These are phyloP conservation scores for Zoysia japonica DNA, from an alignment of 176 grass and related monocot species.

Conservation along the genomic window DNA sequence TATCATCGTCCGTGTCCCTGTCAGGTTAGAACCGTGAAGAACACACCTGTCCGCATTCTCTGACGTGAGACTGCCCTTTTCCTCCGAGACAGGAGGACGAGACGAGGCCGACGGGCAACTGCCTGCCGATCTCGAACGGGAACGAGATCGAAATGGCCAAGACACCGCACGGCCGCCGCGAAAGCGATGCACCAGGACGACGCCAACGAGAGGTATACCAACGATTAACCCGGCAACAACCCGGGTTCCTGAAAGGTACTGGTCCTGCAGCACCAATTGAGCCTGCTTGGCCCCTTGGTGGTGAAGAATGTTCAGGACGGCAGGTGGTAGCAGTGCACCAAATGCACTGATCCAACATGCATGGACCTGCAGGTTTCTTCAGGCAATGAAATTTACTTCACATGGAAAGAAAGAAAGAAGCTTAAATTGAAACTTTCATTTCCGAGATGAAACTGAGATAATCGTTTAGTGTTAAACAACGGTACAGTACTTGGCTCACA, in stretches of 20 bases:
- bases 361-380: too few relatives aligned
- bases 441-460: not conserved
- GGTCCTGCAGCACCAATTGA: not conserved
- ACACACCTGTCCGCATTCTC: not conserved
- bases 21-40: conserved; percentile 6
- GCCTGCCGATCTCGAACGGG: not conserved
- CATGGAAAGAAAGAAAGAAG: not conserved
- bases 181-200: conserved; percentile 15
- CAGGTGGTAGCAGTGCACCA: not conserved
- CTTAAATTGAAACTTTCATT: not conserved
- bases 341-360: not conserved
- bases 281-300: not conserved
- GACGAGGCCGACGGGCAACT: not conserved
- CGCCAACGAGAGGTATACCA: not conserved
- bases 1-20: not conserved
- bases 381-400: too few relatives aligned
- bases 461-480: not conserved
- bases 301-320: not conserved
- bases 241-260: conserved; percentile 1
- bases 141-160: conserved; percentile 24
- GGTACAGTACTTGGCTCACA: not conserved
- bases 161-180: not conserved
- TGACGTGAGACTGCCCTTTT: not conserved
- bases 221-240: conserved; percentile 15
- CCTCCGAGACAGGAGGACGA: not conserved